A percentile compares a stretch with the other conserved stretches of the same genome.
Evolutionary conservation across 345 rosid genomes (phyloP).

Genomic region (Sonneratia caseolaris): DNA sequence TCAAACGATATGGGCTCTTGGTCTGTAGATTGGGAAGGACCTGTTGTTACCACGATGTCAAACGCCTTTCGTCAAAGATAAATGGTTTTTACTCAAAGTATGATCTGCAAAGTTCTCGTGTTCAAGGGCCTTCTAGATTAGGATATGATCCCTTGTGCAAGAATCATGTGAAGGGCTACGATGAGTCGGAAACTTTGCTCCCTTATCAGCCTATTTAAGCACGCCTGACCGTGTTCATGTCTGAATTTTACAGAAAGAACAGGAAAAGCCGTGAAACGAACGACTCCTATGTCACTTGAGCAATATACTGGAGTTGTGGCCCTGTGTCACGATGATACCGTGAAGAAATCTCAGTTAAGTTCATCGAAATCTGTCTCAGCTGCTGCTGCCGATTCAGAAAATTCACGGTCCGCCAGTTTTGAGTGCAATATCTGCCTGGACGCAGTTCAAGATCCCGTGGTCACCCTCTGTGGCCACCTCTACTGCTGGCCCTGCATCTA

Average conservation of each 20-base stretch:
- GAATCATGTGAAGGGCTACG: not conserved
- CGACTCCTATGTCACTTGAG: slow-evolving; percentile 12
- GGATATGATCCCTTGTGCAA: too few relatives aligned
- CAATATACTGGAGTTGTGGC: slow-evolving; percentile 9
- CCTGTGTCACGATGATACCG: not conserved
- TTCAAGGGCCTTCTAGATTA: too few relatives aligned
- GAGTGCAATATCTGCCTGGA: slow-evolving; percentile 75
- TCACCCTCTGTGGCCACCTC: slow-evolving; percentile 89
- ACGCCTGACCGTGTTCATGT: slow-evolving; percentile 1
- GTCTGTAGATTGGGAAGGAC: too few relatives aligned
- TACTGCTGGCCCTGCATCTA: slow-evolving; percentile 98
- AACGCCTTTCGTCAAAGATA: too few relatives aligned
- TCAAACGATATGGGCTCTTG: too few relatives aligned
- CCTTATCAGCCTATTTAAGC: not conserved
- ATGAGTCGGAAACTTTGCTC: not conserved
- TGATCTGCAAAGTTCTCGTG: too few relatives aligned
- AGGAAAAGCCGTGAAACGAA: not conserved
- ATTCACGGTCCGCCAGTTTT: slow-evolving; percentile 14
- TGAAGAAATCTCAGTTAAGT: slow-evolving; percentile 5
- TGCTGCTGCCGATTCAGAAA: slow-evolving; percentile 7
- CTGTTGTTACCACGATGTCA: too few relatives aligned
- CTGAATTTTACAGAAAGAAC: slow-evolving; percentile 11
- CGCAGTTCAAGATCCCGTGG: slow-evolving; percentile 76
- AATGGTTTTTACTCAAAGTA: too few relatives aligned
- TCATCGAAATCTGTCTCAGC: slow-evolving; percentile 10